phyloP scores from a whole-genome alignment of 1,284 basidiomycete genomes.

The Uromyces viciae-fabae region DNA sequence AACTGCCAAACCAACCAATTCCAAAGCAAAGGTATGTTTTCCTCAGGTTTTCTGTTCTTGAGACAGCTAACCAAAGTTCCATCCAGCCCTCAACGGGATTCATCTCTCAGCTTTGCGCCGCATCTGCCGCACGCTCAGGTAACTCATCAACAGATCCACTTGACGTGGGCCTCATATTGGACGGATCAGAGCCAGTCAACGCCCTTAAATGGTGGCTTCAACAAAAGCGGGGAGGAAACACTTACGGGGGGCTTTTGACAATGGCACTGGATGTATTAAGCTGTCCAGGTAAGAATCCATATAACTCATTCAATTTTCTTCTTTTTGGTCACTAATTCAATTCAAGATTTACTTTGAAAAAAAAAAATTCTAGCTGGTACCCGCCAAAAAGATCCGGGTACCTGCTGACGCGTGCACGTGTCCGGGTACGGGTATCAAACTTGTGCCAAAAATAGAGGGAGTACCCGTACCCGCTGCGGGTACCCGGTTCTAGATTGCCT shows the following conservation, averaged over 20 bases:
- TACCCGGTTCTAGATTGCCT: not conserved
- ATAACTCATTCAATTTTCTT: too few species aligned
- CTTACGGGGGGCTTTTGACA: too few species aligned
- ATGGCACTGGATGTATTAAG: too few species aligned
- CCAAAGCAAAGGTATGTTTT: too few species aligned
- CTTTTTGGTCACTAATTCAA: too few species aligned
- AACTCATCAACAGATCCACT: not conserved
- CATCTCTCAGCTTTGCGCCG: not conserved
- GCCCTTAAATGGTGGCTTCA: too few species aligned
- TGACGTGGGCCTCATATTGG: not conserved
- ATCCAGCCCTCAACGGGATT: not conserved
- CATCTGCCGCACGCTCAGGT: not conserved
- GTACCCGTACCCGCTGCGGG: not conserved
- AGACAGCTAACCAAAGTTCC: too few species aligned
- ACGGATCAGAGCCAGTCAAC: too few species aligned
- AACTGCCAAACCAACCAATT: too few species aligned
- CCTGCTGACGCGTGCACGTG: not conserved
- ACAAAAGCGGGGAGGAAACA: too few species aligned
- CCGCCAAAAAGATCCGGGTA: not conserved
- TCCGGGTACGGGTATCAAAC: not conserved
- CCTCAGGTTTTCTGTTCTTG: not conserved
- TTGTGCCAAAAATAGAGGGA: not conserved
- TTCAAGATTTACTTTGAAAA: too few species aligned
- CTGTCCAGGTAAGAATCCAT: too few species aligned
- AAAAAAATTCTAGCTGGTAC: not conserved